phyloP scores from a whole-genome alignment of 1,139 yeast genomes.

The Protomyces macrosporus region DNA sequence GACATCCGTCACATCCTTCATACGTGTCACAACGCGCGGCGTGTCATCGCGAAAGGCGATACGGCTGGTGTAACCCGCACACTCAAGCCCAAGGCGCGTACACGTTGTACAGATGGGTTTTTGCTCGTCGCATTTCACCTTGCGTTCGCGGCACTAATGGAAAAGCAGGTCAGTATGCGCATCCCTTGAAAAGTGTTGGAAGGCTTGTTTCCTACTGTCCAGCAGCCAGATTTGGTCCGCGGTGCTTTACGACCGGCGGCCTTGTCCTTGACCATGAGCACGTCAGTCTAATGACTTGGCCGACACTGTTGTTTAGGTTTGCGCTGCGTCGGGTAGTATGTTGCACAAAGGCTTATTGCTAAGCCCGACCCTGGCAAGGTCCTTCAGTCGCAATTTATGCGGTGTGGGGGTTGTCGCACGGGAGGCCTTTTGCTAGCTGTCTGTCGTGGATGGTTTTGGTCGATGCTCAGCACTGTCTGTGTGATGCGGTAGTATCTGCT shows the following conservation, averaged over 20 bases:
- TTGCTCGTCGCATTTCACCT: constrained; percentile 24
- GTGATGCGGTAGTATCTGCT: too few species aligned
- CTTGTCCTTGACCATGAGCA: background rate
- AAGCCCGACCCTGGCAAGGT: too few species aligned
- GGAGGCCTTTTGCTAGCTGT: too few species aligned
- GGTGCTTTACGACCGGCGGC: constrained; percentile 21
- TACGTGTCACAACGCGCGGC: constrained; percentile 21
- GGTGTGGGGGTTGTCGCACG: too few species aligned
- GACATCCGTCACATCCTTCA: constrained; percentile 15
- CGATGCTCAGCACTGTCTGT: too few species aligned
- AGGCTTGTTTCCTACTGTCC: background rate
- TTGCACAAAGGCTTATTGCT: too few species aligned
- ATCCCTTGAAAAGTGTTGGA: too few species aligned
- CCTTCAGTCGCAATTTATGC: too few species aligned
- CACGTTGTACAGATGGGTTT: constrained; percentile 20
- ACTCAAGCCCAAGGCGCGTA: constrained; percentile 12
- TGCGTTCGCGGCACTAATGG: constrained; percentile 17
- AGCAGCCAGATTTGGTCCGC: constrained; percentile 23
- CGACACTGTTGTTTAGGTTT: too few species aligned
- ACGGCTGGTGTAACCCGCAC: constrained; percentile 23
- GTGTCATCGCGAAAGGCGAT: constrained; percentile 26
- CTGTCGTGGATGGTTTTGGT: too few species aligned
- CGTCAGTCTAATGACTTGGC: background rate
- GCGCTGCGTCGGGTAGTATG: too few species aligned
- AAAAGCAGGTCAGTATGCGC: background rate